phyloP scores from a whole-genome alignment of 2,329 filamentous ascomycete genomes.

The Grosmannia penicillata region DNA sequence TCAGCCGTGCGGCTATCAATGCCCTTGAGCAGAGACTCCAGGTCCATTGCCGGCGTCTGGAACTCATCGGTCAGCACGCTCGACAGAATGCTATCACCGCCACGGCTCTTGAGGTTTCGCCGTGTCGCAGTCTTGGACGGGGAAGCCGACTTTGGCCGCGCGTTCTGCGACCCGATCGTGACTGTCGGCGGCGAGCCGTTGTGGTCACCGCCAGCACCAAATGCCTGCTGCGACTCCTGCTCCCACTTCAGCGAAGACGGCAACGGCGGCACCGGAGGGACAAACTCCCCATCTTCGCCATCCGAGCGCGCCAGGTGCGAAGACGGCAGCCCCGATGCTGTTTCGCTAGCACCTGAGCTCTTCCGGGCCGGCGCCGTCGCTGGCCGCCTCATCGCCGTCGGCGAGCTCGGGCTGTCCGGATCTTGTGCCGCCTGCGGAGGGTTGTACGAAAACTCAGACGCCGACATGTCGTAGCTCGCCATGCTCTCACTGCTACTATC shows the following conservation, averaged over 20 bases:
- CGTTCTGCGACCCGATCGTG: background rate
- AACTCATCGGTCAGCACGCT: constrained; percentile 16
- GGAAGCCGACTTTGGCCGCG: background rate
- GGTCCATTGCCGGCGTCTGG: constrained; percentile 25
- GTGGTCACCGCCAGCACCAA: background rate
- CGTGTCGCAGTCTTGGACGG: constrained; percentile 12
- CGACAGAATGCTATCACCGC: constrained; percentile 20
- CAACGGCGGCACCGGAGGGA: constrained; percentile 42
- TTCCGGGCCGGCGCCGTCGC: constrained; percentile 3
- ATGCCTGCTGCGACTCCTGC: constrained; percentile 6
- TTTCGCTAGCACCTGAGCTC: background rate
- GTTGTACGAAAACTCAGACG: constrained; percentile 53
- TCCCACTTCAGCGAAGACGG: constrained; percentile 18
- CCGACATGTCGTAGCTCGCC: constrained; percentile 52
- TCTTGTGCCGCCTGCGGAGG: constrained; percentile 11
- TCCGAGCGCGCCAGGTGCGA: constrained; percentile 23
- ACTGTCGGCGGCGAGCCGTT: constrained; percentile 1
- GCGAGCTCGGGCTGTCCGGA: constrained; percentile 15
- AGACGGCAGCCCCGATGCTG: constrained; percentile 2
- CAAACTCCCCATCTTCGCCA: constrained; percentile 19
- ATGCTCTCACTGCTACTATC: constrained; percentile 50
- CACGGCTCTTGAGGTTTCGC: constrained; percentile 26
- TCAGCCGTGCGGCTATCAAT: constrained; percentile 35
- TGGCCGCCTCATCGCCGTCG: constrained; percentile 6
- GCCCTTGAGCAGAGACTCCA: constrained; percentile 32